These are phyloP conservation scores for Penicillium sp. DNA, from an alignment of 2,329 filamentous ascomycete species.

Conservation along the genomic window DNA sequence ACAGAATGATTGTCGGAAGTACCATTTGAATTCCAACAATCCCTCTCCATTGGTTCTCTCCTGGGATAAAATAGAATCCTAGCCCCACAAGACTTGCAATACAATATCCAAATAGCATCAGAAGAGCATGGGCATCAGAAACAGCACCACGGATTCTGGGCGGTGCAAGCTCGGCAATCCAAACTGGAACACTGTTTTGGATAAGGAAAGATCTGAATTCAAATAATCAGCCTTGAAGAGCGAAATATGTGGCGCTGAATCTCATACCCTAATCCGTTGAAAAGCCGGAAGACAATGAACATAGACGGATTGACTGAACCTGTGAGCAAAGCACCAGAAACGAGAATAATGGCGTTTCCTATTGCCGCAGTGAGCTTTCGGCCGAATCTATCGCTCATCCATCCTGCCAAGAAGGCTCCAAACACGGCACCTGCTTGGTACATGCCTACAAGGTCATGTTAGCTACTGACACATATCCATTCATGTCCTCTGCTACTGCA, in stretches of 20 bases:
- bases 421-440: background rate
- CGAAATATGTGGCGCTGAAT: background rate
- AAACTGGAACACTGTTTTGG: background rate
- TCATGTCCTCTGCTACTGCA: too few species aligned
- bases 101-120: background rate
- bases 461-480: too few species aligned
- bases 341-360: background rate
- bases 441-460: too few species aligned
- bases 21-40: too few species aligned
- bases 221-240: background rate
- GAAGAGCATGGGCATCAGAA: background rate
- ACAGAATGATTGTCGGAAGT: too few species aligned
- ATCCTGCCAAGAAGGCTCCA: background rate
- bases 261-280: background rate
- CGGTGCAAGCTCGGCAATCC: conserved; percentile 1
- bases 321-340: background rate
- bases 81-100: too few species aligned
- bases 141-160: background rate
- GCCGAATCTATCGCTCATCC: background rate
- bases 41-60: too few species aligned
- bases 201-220: background rate
- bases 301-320: background rate
- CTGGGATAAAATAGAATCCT: too few species aligned
- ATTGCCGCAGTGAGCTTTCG: background rate
- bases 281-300: background rate